phyloP scores from a whole-genome alignment of 495 filamentous ascomycete species.

The Aspergillus diversus region DNA sequence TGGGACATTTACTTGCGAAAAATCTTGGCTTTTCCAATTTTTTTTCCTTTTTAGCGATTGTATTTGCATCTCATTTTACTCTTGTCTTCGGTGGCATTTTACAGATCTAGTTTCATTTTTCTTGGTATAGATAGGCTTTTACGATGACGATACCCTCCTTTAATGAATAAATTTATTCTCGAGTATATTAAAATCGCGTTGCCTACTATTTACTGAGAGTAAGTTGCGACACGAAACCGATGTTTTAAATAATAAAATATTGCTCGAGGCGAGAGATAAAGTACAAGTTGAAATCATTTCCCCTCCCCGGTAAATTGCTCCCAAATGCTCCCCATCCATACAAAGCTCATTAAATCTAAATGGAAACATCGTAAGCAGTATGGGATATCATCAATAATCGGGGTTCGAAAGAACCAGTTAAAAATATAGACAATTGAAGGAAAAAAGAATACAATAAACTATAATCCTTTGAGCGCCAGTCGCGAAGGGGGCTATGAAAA shows the following conservation, averaged over 20 bases:
- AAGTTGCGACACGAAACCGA: too few relatives aligned
- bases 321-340: not conserved
- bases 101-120: slow-evolving; percentile 12
- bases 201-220: too few relatives aligned
- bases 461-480: not conserved
- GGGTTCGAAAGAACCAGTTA: not conserved
- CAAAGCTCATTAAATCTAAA: not conserved
- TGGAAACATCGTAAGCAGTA: not conserved
- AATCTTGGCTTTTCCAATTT: not conserved
- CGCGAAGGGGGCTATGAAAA: too few relatives aligned
- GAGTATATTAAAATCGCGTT: too few relatives aligned
- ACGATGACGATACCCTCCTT: slow-evolving; percentile 28
- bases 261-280: not conserved
- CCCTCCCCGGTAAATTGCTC: not conserved
- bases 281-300: not conserved
- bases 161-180: slow-evolving; percentile 13
- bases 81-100: slow-evolving; percentile 4
- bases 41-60: not conserved
- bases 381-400: not conserved
- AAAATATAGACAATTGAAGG: slow-evolving; percentile 1
- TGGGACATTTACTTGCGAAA: not conserved
- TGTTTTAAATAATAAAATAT: too few relatives aligned
- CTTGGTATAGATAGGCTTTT: slow-evolving; percentile 22
- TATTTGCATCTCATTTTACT: slow-evolving; percentile 10
- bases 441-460: not conserved